Base-by-base conservation (phyloP, 2,329 filamentous ascomycete genomes). In the Talaromyces sp. region DNA sequence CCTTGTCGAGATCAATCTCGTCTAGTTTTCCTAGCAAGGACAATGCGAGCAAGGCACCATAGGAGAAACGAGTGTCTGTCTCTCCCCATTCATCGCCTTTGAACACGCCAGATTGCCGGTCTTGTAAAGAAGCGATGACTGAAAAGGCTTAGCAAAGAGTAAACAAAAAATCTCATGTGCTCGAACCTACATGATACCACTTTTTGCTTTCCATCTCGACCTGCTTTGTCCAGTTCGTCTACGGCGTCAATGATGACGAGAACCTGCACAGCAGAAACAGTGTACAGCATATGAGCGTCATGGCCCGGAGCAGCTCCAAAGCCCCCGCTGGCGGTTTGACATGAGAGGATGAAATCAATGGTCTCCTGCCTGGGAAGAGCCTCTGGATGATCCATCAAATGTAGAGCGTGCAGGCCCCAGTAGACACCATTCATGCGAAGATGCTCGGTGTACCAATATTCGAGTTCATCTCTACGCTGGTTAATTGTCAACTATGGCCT, bases 391-490 rank as follows among this genome's bases (percentile, higher is more conserved):
- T 87, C 85, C 61, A 99, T 85, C 29, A 97, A 83, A 79, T 96
- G 89, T 46, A 97, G 83, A 7, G 93, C 89, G 7, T 88, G 94
- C 60, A 99, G 78, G 14, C 94, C 94, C 94, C 94, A 99, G 77
- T 99, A 99, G 54, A 99, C 85, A 51, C 94, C 94, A 73, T 94
- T 97, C 61, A 99, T 84, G 63, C 94, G 91, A 66, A 99, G 83
- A 74, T 99, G 94, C 77, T 99, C 93, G 14, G 94, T 99, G 72
- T 97, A 82, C 89, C 93, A 97, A 80, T 97, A 99, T 75, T 97
- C 92, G 68, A 96, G 87, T 77, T 97, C 91, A 81, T 97, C 92
- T 79, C 90, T 92, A 72, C 89, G 88, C 86, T 89, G 68, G 69
- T 78, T 77, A 70, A 70, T 61, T 63, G 69, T 70, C 69, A 71